Percentiles rank a stretch among this genome's conserved stretches.
Evolutionary conservation across 306 rosid species (phyloP).

Genomic region (Quercus suber): DNA sequence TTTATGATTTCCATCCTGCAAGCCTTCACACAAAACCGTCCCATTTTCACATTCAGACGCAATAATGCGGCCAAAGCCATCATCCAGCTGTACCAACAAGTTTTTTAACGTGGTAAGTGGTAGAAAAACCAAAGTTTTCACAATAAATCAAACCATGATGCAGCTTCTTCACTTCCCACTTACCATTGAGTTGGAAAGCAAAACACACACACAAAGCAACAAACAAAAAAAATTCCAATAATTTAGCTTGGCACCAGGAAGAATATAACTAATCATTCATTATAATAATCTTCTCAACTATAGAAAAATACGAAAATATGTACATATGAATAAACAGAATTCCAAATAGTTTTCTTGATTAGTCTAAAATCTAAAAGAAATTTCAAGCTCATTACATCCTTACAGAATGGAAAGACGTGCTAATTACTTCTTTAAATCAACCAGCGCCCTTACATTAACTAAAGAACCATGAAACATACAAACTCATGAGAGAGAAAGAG

Average conservation of each 20-base stretch:
- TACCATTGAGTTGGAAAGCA: background rate
- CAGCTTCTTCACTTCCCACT: background rate
- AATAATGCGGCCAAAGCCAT: constrained; percentile 16
- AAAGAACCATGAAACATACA: background rate
- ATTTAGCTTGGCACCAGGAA: background rate
- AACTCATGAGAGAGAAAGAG: background rate
- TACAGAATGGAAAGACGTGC: too few relatives aligned
- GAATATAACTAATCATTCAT: background rate
- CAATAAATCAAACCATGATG: background rate
- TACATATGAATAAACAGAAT: background rate
- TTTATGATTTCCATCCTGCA: constrained; percentile 76
- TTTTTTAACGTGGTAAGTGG: background rate
- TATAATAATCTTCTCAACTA: too few relatives aligned
- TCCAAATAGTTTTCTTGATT: background rate
- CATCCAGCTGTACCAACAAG: constrained; percentile 58
- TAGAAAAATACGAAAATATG: too few relatives aligned
- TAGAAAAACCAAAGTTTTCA: background rate
- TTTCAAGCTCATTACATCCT: too few relatives aligned
- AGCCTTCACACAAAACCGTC: constrained; percentile 40
- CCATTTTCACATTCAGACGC: constrained; percentile 45
- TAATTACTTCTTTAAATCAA: background rate
- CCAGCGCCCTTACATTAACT: background rate
- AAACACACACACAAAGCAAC: background rate
- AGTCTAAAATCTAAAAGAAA: too few relatives aligned
- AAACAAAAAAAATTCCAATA: background rate